Conservation (phyloP, 192 early-diverging fungal genomes). For the Chytriomyces sp. region DNA sequence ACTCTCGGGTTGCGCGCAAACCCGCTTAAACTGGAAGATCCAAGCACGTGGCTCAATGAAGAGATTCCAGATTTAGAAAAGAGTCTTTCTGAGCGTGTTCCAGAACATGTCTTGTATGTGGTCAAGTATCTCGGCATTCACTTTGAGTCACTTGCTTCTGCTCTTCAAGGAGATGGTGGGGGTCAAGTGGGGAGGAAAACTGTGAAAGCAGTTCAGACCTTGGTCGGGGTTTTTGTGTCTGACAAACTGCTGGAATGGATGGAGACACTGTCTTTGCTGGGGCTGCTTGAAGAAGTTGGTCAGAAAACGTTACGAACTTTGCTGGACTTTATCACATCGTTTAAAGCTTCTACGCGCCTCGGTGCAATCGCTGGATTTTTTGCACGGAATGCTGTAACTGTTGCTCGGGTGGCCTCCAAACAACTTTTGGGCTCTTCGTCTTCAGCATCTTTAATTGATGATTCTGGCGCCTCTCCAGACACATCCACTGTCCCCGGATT, state of each 20-base stretch:
- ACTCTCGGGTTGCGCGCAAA: neutral
- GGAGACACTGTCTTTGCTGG: conserved; percentile 26
- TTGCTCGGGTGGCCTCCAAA: conserved; percentile 1
- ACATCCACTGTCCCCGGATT: neutral
- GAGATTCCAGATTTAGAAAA: conserved; percentile 30
- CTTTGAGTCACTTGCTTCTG: neutral
- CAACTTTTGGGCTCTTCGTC: neutral
- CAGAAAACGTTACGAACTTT: neutral
- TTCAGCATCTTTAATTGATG: neutral
- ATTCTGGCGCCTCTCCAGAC: neutral
- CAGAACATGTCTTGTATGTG: conserved; percentile 17
- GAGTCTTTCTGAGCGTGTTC: conserved; percentile 6
- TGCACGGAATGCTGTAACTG: neutral
- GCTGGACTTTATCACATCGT: neutral
- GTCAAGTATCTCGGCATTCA: conserved; percentile 19
- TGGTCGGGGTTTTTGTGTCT: conserved; percentile 16
- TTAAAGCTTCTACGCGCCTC: neutral
- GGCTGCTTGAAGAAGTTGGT: neutral
- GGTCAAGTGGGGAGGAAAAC: conserved; percentile 10
- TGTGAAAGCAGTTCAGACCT: conserved; percentile 14
- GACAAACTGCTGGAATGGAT: conserved; percentile 39
- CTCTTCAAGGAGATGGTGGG: neutral
- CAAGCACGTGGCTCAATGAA: conserved; percentile 26
- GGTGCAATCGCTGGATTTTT: conserved; percentile 20
- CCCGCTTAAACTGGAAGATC: conserved; percentile 33